These are phyloP conservation scores for Phytophthora citrophthora DNA, from an alignment of 352 stramenopile species.

Conservation along the genomic window DNA sequence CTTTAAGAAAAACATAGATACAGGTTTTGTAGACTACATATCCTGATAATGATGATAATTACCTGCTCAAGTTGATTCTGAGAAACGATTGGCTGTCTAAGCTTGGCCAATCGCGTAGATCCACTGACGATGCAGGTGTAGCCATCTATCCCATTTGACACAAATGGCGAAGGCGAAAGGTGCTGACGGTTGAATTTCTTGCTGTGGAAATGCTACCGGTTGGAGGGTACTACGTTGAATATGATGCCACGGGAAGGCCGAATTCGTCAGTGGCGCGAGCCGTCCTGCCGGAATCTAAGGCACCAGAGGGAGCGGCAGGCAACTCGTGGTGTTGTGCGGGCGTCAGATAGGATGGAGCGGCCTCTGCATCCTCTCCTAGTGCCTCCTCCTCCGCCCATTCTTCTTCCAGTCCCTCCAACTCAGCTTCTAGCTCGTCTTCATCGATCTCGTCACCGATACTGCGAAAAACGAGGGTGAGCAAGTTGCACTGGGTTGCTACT, in stretches of 20 bases:
- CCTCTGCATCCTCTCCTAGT: slow-evolving; percentile 44
- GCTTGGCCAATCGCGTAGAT: slow-evolving; percentile 20
- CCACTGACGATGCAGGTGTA: slow-evolving; percentile 17
- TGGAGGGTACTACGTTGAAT: slow-evolving; percentile 27
- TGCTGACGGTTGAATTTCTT: not conserved
- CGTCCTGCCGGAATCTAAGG: slow-evolving; percentile 39
- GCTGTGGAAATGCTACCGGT: no score
- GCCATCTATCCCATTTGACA: slow-evolving; percentile 30
- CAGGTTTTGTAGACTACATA: slow-evolving; percentile 6
- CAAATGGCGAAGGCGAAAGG: no score
- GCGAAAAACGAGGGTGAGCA: not conserved
- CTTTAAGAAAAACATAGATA: no score
- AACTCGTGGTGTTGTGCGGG: slow-evolving; percentile 62
- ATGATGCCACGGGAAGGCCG: slow-evolving; percentile 64
- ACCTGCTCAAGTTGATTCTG: slow-evolving; percentile 12
- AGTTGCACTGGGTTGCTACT: not conserved
- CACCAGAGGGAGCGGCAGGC: slow-evolving; percentile 56
- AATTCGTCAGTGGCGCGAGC: slow-evolving; percentile 71
- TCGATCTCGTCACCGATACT: slow-evolving; percentile 95
- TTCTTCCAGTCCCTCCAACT: slow-evolving; percentile 94
- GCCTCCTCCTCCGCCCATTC: slow-evolving; percentile 89
- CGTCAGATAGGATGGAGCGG: slow-evolving; percentile 70
- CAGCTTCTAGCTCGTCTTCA: slow-evolving; percentile 95
- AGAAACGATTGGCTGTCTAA: slow-evolving; percentile 40
- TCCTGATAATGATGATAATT: not conserved